Evolutionary conservation across 371 early-diverging fungal genomes (phyloP).

Genomic region (Entomophthora muscae): DNA sequence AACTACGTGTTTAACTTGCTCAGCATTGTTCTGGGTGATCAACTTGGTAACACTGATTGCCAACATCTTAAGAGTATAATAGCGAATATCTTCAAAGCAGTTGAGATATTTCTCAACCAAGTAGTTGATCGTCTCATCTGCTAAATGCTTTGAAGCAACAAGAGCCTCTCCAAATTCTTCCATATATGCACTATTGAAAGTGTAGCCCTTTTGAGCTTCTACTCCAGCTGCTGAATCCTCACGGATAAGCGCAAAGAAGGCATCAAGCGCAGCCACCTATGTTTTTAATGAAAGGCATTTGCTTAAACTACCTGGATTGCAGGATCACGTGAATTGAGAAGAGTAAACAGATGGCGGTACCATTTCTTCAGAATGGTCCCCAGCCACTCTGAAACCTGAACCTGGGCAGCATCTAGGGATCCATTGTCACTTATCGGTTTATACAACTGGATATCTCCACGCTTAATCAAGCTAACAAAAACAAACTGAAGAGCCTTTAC

Average conservation of each 20-base stretch:
- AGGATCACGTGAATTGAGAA: background rate
- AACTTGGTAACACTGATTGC: background rate
- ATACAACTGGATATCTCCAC: background rate
- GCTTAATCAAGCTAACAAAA: background rate
- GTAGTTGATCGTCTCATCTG: background rate
- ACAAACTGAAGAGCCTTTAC: background rate
- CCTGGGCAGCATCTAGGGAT: background rate
- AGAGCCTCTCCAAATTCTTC: background rate
- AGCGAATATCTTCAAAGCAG: background rate
- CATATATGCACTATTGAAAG: background rate
- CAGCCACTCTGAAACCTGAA: background rate
- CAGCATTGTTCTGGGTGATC: background rate
- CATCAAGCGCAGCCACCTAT: conserved; percentile 1
- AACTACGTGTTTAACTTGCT: background rate
- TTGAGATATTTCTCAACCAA: conserved; percentile 2
- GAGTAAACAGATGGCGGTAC: background rate
- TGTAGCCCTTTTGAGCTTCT: background rate
- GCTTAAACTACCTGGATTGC: background rate
- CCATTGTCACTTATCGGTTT: background rate
- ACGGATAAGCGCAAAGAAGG: background rate
- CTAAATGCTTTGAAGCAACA: background rate
- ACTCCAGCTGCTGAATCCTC: background rate
- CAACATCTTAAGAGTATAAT: background rate
- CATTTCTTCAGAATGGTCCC: background rate
- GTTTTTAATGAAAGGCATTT: background rate